Evolutionary conservation across 2,329 filamentous ascomycete species (phyloP).

Genomic region (Ceratocystiopsis sp.): DNA sequence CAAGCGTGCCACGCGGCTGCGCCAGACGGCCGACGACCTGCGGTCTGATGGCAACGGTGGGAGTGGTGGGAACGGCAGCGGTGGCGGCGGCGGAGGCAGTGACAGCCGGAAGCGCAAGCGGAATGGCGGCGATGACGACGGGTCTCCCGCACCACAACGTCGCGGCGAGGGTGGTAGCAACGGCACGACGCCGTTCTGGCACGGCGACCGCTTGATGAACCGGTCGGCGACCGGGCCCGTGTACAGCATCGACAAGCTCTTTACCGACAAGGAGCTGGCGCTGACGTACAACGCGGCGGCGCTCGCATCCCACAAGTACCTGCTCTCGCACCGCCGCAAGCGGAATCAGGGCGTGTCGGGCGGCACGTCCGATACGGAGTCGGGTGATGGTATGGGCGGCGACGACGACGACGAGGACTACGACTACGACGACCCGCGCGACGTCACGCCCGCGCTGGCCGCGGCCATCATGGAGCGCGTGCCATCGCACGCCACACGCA

Average conservation of each 20-base stretch:
- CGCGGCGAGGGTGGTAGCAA: constrained; percentile 37
- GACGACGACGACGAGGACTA: constrained; percentile 19
- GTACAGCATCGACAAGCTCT: constrained; percentile 53
- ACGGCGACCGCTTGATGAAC: constrained; percentile 38
- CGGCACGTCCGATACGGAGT: constrained; percentile 34
- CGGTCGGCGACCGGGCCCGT: constrained; percentile 40
- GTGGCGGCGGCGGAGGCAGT: constrained; percentile 20
- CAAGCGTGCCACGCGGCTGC: constrained; percentile 45
- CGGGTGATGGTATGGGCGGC: constrained; percentile 19
- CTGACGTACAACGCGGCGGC: constrained; percentile 49
- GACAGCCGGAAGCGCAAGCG: constrained; percentile 47
- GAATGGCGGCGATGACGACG: constrained; percentile 38
- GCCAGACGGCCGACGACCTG: constrained; percentile 43
- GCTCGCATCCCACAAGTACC: constrained; percentile 42
- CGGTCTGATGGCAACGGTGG: too few relatives aligned
- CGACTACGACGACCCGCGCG: constrained; percentile 14
- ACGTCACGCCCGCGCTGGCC: constrained; percentile 13
- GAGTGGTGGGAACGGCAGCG: background rate
- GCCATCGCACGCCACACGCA: constrained; percentile 46
- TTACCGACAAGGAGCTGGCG: constrained; percentile 51
- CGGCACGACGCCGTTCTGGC: constrained; percentile 44
- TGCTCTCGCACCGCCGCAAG: constrained; percentile 38
- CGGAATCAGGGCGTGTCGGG: constrained; percentile 30
- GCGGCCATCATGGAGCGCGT: constrained; percentile 46
- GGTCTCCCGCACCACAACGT: constrained; percentile 41